Evolutionary conservation across 768 basidiomycete genomes (phyloP).

Genomic region (Glaciozyma martinii): DNA sequence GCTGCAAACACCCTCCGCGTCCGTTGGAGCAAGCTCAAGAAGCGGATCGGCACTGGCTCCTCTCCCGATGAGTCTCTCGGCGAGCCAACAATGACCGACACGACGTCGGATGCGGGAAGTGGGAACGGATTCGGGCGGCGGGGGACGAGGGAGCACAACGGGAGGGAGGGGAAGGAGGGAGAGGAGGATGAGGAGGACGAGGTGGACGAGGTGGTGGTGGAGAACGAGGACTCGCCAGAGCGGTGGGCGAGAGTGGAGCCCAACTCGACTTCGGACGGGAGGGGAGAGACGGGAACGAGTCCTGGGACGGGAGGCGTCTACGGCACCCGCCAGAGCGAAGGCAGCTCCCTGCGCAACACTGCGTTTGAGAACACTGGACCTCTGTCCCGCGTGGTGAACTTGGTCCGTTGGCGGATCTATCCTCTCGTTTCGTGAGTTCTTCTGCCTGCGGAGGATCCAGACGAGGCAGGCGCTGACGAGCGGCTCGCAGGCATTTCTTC

Average conservation of each 20-base stretch:
- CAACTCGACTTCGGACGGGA: conserved; percentile 45
- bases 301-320: conserved; percentile 41
- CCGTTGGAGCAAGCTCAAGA: conserved; percentile 41
- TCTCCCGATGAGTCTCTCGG: conserved; percentile 40
- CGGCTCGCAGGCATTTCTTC: neutral
- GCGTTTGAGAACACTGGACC: conserved; percentile 10
- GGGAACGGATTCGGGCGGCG: conserved; percentile 28
- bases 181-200: conserved; percentile 2
- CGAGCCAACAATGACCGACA: conserved; percentile 28
- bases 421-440: conserved; percentile 42
- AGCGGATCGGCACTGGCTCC: conserved; percentile 51
- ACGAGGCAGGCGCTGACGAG: neutral
- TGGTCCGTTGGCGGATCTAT: conserved; percentile 53
- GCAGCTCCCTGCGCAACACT: conserved; percentile 38
- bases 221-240: conserved; percentile 42
- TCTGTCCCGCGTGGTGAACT: conserved; percentile 18
- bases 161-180: conserved; percentile 31
- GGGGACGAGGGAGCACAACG: conserved; percentile 35
- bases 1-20: no score
- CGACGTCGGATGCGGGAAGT: conserved; percentile 13
- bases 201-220: conserved; percentile 63
- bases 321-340: conserved; percentile 41
- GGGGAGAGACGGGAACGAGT: conserved; percentile 35
- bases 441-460: no score
- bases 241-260: conserved; percentile 46